phyloP scores from a whole-genome alignment of 2,329 filamentous ascomycete species.

The Ophiostoma triangulosporum region DNA sequence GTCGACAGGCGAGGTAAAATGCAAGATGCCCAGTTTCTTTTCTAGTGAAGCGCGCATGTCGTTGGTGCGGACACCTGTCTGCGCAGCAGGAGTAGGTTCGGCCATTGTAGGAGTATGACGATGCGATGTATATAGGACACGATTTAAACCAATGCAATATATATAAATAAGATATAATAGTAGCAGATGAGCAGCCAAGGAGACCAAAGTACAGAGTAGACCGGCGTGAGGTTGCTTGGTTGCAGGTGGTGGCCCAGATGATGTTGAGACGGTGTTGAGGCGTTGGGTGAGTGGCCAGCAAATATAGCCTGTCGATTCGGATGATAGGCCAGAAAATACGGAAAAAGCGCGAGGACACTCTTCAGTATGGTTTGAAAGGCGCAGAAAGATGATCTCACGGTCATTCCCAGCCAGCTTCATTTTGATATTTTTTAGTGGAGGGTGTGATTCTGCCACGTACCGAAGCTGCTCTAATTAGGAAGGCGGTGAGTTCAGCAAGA shows the following conservation, averaged over 20 bases:
- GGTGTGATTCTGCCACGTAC: neutral
- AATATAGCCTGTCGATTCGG: neutral
- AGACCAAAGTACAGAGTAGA: neutral
- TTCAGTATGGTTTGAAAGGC: neutral
- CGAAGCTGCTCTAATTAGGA: neutral
- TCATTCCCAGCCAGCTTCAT: neutral
- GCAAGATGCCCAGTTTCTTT: slow-evolving; percentile 27
- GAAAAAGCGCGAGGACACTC: neutral
- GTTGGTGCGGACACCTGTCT: slow-evolving; percentile 15
- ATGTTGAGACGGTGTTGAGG: neutral
- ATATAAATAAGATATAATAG: neutral
- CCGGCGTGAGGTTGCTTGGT: neutral
- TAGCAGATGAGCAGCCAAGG: neutral
- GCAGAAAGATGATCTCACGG: neutral
- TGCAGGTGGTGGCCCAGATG: neutral
- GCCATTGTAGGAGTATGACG: slow-evolving; percentile 3
- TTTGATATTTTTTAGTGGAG: neutral
- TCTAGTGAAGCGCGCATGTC: slow-evolving; percentile 20
- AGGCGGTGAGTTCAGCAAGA: neutral
- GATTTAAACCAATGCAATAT: neutral
- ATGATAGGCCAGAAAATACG: neutral
- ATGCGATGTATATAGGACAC: too few relatives aligned
- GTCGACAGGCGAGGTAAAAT: slow-evolving; percentile 26
- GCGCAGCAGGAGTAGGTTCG: neutral
- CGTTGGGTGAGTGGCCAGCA: neutral